A percentile compares a stretch with the other conserved stretches of the same genome.
phyloP scores from a whole-genome alignment of 2,329 filamentous ascomycete species.

The Fusarium kyushuense region DNA sequence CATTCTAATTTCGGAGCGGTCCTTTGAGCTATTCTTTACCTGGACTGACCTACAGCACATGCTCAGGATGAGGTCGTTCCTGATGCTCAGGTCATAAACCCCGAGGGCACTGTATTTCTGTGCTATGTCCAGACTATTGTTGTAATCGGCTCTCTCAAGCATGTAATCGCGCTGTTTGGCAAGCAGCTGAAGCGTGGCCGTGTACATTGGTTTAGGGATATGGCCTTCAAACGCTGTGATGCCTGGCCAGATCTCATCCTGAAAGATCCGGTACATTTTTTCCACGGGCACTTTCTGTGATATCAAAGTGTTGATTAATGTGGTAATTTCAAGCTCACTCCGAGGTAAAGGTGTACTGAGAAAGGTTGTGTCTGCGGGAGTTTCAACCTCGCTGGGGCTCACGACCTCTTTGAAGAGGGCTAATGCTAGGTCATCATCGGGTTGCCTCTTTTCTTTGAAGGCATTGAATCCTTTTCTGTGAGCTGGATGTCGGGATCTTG shows the following conservation, averaged over 20 bases:
- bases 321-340: constrained; percentile 49
- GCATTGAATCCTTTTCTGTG: constrained; percentile 2
- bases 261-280: constrained; percentile 46
- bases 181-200: constrained; percentile 42
- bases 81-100: constrained; percentile 45
- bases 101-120: constrained; percentile 46
- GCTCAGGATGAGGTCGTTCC: constrained; percentile 51
- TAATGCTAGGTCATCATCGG: constrained; percentile 44
- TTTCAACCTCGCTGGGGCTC: constrained; percentile 22
- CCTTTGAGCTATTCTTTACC: constrained; percentile 20
- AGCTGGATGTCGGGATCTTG: neutral
- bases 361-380: constrained; percentile 3
- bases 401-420: constrained; percentile 55
- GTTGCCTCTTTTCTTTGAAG: constrained; percentile 15
- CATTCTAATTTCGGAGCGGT: constrained; percentile 38
- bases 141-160: constrained; percentile 26
- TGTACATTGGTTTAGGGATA: constrained; percentile 49
- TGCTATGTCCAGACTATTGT: constrained; percentile 45
- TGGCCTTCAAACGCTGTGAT: constrained; percentile 45
- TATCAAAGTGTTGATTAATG: constrained; percentile 48
- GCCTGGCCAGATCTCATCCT: constrained; percentile 49
- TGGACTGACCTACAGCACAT: constrained; percentile 47
- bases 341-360: constrained; percentile 13
- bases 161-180: constrained; percentile 32
- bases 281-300: constrained; percentile 6